Conservation (phyloP, 208 protist genomes). For the Vickermania ingenoplastis region DNA sequence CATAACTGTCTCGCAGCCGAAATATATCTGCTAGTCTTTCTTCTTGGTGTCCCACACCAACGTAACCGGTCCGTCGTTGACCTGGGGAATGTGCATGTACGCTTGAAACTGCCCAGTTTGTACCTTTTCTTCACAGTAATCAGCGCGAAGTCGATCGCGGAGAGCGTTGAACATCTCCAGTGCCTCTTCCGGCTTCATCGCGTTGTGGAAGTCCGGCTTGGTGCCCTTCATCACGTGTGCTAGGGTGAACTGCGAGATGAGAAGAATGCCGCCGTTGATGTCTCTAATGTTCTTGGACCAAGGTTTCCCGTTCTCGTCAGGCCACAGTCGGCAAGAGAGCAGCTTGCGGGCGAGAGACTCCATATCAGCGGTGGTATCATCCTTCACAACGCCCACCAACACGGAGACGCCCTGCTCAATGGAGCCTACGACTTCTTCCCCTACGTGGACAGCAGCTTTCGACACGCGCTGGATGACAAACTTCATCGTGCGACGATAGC, state of each 20-base stretch:
- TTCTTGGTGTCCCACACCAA: slow-evolving; percentile 71
- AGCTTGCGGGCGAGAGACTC: slow-evolving; percentile 80
- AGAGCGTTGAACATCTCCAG: slow-evolving; percentile 68
- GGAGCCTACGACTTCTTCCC: slow-evolving; percentile 54
- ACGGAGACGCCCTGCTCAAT: slow-evolving; percentile 69
- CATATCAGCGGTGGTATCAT: slow-evolving; percentile 66
- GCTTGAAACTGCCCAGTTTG: slow-evolving; percentile 80
- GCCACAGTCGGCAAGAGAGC: slow-evolving; percentile 57
- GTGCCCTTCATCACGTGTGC: slow-evolving; percentile 85
- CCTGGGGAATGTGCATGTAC: slow-evolving; percentile 79
- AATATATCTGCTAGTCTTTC: too few species aligned
- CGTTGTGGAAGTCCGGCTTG: slow-evolving; percentile 88
- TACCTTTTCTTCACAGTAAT: slow-evolving; percentile 49
- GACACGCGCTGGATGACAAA: slow-evolving; percentile 79
- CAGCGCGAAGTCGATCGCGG: slow-evolving; percentile 38
- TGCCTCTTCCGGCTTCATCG: slow-evolving; percentile 67
- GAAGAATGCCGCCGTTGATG: slow-evolving; percentile 71
- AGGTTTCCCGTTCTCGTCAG: slow-evolving; percentile 51
- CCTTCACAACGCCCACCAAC: slow-evolving; percentile 68
- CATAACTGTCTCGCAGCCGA: too few species aligned
- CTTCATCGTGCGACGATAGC: slow-evolving; percentile 50
- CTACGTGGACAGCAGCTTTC: slow-evolving; percentile 51
- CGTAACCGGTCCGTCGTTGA: slow-evolving; percentile 87
- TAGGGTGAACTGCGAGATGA: slow-evolving; percentile 89
- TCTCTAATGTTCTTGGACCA: slow-evolving; percentile 78